Conservation (phyloP, 345 rosid genomes). For the Luvunga scandens region DNA sequence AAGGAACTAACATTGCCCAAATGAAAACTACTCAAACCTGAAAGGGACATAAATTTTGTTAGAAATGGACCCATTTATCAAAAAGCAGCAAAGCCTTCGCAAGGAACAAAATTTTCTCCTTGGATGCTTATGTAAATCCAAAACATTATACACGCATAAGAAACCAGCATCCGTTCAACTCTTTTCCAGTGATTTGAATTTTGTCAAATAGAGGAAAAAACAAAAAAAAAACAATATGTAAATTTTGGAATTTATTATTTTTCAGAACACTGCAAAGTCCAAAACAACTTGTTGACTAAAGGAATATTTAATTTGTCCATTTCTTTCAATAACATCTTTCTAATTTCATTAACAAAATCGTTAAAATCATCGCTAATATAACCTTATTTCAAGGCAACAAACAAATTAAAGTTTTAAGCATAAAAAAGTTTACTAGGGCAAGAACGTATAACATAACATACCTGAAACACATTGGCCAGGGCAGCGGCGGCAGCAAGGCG, state of each 20-base stretch:
- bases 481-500: slow-evolving; percentile 76
- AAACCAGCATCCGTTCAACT: slow-evolving; percentile 14
- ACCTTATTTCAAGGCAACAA: background rate
- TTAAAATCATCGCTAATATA: background rate
- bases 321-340: background rate
- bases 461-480: slow-evolving; percentile 76
- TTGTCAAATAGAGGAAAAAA: background rate
- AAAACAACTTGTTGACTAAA: slow-evolving; percentile 30
- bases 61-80: slow-evolving; percentile 34
- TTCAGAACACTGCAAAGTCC: slow-evolving; percentile 7
- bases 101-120: slow-evolving; percentile 6
- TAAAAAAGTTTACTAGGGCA: background rate
- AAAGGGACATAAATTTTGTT: slow-evolving; percentile 35
- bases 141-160: background rate
- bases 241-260: slow-evolving; percentile 3
- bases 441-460: slow-evolving; percentile 8
- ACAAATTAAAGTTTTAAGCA: too few relatives aligned
- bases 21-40: slow-evolving; percentile 17
- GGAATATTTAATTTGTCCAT: slow-evolving; percentile 41
- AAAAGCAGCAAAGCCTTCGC: slow-evolving; percentile 10
- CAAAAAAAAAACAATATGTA: background rate
- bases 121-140: slow-evolving; percentile 26
- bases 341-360: too few relatives aligned
- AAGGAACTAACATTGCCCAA: slow-evolving; percentile 12
- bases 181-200: background rate